phyloP scores from a whole-genome alignment of 495 filamentous ascomycete species.

The Aspergillus ostianus region DNA sequence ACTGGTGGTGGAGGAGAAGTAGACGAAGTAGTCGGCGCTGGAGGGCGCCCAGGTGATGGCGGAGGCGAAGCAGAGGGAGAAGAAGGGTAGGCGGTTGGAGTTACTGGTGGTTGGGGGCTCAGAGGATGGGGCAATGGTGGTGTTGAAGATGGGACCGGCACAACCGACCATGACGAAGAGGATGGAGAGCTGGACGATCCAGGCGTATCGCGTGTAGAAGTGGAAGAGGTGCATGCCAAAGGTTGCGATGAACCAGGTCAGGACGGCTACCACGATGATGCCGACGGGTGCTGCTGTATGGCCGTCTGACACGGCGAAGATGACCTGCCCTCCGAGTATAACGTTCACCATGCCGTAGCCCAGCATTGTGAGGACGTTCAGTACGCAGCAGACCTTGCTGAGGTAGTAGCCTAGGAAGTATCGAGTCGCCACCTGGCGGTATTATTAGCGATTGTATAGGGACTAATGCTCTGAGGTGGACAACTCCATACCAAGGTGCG shows the following conservation, averaged over 20 bases:
- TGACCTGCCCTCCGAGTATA: constrained; percentile 46
- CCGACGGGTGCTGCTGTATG: constrained; percentile 30
- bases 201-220: constrained; percentile 25
- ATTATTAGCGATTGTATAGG: constrained; percentile 65
- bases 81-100: constrained; percentile 59
- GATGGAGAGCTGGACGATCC: constrained; percentile 57
- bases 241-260: constrained; percentile 17
- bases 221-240: constrained; percentile 16
- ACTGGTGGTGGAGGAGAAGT: constrained; percentile 46
- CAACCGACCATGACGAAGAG: constrained; percentile 58
- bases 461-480: constrained; percentile 58
- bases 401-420: constrained; percentile 75
- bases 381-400: constrained; percentile 57
- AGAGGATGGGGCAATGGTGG: constrained; percentile 22
- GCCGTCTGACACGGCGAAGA: constrained; percentile 53
- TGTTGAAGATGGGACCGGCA: constrained; percentile 59
- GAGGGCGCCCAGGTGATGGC: constrained; percentile 50
- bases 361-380: constrained; percentile 66
- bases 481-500: constrained; percentile 18
- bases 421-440: constrained; percentile 55
- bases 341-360: constrained; percentile 64
- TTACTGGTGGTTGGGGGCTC: constrained; percentile 33
- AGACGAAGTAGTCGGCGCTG: constrained; percentile 52
- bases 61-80: constrained; percentile 55
- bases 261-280: constrained; percentile 13